These are phyloP conservation scores for Vitis riparia DNA, from an alignment of 164 flowering plant genomes.

Conservation along the genomic window DNA sequence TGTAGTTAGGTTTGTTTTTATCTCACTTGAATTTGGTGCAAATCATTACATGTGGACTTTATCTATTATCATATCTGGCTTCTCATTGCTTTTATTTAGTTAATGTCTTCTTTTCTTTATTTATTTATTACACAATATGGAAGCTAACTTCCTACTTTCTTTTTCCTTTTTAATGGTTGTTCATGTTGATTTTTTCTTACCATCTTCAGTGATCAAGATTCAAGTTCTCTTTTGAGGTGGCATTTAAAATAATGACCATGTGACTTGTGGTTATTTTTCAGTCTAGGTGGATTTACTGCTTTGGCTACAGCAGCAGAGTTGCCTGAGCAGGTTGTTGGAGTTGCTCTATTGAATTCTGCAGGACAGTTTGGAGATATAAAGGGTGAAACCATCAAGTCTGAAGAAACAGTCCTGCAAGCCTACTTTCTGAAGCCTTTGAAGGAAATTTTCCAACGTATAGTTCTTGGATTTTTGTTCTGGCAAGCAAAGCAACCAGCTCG, in stretches of 20 bases:
- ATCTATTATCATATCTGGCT: no score
- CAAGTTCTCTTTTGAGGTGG: background rate
- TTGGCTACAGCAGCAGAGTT: conserved; percentile 69
- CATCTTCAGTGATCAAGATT: no score
- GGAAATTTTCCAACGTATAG: conserved; percentile 78
- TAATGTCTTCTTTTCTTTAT: no score
- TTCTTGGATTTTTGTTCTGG: conserved; percentile 91
- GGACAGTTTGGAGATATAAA: conserved; percentile 84
- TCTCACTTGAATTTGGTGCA: no score
- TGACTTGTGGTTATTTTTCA: conserved; percentile 34
- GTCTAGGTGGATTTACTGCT: conserved; percentile 98
- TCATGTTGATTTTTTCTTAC: no score
- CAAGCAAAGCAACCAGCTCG: conserved; percentile 97
- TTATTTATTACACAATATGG: no score
- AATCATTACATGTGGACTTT: no score
- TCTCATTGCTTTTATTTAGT: no score
- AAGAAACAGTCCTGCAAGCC: conserved; percentile 54
- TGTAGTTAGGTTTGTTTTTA: no score
- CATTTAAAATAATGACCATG: conserved; percentile 2
- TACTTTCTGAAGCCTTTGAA: conserved; percentile 73
- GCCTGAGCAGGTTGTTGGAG: conserved; percentile 72
- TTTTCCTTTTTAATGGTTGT: no score
- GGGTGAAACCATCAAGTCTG: conserved; percentile 21
- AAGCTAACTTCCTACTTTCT: no score
- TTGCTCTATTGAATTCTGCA: conserved; percentile 81